phyloP scores from a whole-genome alignment of 1,284 basidiomycete genomes.

The Pisolithus thermaeus region DNA sequence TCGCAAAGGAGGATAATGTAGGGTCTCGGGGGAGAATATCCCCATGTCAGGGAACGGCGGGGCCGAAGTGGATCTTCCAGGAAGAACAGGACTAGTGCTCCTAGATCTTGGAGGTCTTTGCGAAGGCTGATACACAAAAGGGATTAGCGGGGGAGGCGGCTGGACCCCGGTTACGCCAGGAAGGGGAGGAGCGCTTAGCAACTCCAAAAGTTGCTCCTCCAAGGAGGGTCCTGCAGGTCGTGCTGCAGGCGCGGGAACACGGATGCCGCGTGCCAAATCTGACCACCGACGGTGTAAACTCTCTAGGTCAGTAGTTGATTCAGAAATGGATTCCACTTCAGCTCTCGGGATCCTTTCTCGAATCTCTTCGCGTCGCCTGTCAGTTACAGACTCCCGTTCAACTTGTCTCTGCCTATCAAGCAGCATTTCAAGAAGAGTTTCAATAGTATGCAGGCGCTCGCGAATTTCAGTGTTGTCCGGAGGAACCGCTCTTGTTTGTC shows the following conservation, averaged over 20 bases:
- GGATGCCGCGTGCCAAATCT: slow-evolving; percentile 17
- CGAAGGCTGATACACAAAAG: slow-evolving; percentile 48
- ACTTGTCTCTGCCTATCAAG: slow-evolving; percentile 5
- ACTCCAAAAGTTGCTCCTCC: slow-evolving; percentile 54
- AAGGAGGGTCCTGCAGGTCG: slow-evolving; percentile 43
- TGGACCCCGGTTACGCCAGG: slow-evolving; percentile 38
- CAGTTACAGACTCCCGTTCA: neutral
- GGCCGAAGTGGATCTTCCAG: slow-evolving; percentile 17
- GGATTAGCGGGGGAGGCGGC: slow-evolving; percentile 47
- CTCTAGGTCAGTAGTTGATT: slow-evolving; percentile 22
- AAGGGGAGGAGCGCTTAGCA: slow-evolving; percentile 41
- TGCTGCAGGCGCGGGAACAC: slow-evolving; percentile 38
- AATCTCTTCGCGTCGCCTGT: neutral
- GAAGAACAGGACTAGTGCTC: slow-evolving; percentile 34
- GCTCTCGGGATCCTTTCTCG: neutral
- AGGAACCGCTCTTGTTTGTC: slow-evolving; percentile 16
- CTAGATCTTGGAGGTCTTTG: slow-evolving; percentile 37
- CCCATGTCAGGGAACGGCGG: slow-evolving; percentile 8
- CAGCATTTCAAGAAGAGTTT: slow-evolving; percentile 36
- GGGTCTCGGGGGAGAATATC: slow-evolving; percentile 17
- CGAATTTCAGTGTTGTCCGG: slow-evolving; percentile 32
- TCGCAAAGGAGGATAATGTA: slow-evolving; percentile 9
- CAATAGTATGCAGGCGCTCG: slow-evolving; percentile 35
- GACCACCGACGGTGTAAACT: slow-evolving; percentile 21
- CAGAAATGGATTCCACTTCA: slow-evolving; percentile 15